Percentiles rank a stretch among this genome's conserved stretches.
Evolutionary conservation across 495 filamentous ascomycete species (phyloP).

Genomic region (Sabuloglossum arenarium): DNA sequence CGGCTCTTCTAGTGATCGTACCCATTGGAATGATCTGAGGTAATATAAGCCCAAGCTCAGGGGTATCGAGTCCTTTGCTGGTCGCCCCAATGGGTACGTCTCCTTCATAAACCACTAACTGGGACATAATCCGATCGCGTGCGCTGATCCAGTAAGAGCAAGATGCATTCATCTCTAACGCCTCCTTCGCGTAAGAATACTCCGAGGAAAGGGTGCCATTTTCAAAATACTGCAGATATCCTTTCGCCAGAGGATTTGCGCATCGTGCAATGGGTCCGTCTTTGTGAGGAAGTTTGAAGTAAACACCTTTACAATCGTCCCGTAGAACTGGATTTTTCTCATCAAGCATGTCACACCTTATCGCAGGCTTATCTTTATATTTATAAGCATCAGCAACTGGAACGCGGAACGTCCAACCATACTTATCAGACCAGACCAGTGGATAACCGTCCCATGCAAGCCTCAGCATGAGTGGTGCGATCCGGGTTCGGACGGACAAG

Average conservation of each 20-base stretch:
- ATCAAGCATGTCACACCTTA: slow-evolving; percentile 52
- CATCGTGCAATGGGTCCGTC: slow-evolving; percentile 77
- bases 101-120: slow-evolving; percentile 73
- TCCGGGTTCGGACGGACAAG: slow-evolving; percentile 69
- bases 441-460: slow-evolving; percentile 80
- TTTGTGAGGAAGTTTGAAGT: slow-evolving; percentile 92
- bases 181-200: slow-evolving; percentile 75
- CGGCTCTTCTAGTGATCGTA: slow-evolving; percentile 86
- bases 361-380: slow-evolving; percentile 49
- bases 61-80: slow-evolving; percentile 7
- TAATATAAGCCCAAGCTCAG: slow-evolving; percentile 63
- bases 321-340: slow-evolving; percentile 42
- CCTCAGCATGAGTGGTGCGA: slow-evolving; percentile 69
- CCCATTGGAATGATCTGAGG: slow-evolving; percentile 99
- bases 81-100: slow-evolving; percentile 8
- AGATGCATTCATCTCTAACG: slow-evolving; percentile 91
- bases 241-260: slow-evolving; percentile 69
- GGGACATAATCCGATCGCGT: slow-evolving; percentile 71
- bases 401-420: slow-evolving; percentile 83
- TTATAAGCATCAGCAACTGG: slow-evolving; percentile 35
- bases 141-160: slow-evolving; percentile 99
- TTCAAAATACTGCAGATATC: slow-evolving; percentile 80
- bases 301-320: slow-evolving; percentile 42
- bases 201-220: slow-evolving; percentile 70
- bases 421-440: slow-evolving; percentile 76